These are phyloP conservation scores for Fennellomyces sp. DNA, from an alignment of 371 early-diverging fungal species.

Conservation along the genomic window DNA sequence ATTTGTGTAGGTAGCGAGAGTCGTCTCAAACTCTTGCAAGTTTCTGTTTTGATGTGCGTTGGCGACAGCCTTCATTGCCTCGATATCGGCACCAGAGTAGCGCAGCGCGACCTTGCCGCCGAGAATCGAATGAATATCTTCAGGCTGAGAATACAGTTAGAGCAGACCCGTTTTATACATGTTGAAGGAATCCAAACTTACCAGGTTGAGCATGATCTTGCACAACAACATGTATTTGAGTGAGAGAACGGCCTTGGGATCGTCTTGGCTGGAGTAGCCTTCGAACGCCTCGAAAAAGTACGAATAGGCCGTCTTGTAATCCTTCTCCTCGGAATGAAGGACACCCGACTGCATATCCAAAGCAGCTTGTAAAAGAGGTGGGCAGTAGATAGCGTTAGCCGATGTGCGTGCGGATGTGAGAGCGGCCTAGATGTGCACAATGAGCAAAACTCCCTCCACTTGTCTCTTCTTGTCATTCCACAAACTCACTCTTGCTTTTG, in stretches of 20 bases:
- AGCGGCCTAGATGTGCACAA: conserved; percentile 71
- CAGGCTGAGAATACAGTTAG: too few species aligned
- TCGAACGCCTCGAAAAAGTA: conserved; percentile 99
- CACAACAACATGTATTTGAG: conserved; percentile 97
- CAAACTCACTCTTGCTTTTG: conserved; percentile 91
- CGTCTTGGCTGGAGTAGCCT: conserved; percentile 87
- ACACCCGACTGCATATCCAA: conserved; percentile 98
- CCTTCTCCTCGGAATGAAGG: conserved; percentile 97
- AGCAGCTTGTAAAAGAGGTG: conserved; percentile 96
- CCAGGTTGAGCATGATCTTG: conserved; percentile 96
- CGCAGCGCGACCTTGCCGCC: conserved; percentile 82
- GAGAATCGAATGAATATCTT: conserved; percentile 86
- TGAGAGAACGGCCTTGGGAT: conserved; percentile 84
- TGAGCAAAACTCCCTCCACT: too few species aligned
- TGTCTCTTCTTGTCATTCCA: too few species aligned
- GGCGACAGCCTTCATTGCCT: conserved; percentile 94
- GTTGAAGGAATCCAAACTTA: conserved; percentile 37
- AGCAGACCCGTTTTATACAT: too few species aligned
- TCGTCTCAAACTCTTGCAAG: conserved; percentile 91
- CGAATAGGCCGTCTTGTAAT: conserved; percentile 98
- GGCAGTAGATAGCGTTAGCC: conserved; percentile 98
- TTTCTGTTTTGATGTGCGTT: conserved; percentile 93
- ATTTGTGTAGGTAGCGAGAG: conserved; percentile 80
- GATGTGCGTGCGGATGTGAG: conserved; percentile 96
- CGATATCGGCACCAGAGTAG: conserved; percentile 80